Percentiles rank a stretch among this genome's conserved stretches.
Evolutionary conservation across 495 filamentous ascomycete species (phyloP).

Genomic region (Neurospora sp.): DNA sequence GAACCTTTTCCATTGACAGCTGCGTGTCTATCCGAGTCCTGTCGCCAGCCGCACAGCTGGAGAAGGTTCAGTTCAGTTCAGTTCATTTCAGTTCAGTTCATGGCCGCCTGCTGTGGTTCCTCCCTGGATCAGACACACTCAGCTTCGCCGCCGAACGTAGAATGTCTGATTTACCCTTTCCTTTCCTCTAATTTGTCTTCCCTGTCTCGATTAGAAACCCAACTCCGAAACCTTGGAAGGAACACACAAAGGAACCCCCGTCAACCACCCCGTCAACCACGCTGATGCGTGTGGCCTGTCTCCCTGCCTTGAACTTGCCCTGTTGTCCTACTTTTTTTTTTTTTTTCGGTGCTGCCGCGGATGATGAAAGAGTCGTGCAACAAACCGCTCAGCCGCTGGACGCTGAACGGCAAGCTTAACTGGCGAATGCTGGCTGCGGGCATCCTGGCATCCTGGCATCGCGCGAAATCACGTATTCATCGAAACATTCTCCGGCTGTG

Average conservation of each 20-base stretch:
- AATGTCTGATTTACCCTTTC: background rate
- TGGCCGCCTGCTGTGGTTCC: background rate
- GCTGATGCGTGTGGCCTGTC: background rate
- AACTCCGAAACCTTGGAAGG: background rate
- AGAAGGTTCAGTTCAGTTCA: background rate
- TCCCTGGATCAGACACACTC: background rate
- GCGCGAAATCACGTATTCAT: background rate
- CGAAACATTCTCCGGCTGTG: background rate
- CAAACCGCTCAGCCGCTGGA: background rate
- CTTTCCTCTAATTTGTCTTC: background rate
- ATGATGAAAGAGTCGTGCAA: background rate
- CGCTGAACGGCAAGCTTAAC: background rate
- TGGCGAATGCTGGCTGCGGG: background rate
- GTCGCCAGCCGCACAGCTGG: background rate
- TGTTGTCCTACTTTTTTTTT: background rate
- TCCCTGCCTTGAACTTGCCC: background rate
- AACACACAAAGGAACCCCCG: background rate
- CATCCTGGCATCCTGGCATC: background rate
- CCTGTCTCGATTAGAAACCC: background rate
- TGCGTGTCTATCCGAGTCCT: background rate
- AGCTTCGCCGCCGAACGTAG: background rate
- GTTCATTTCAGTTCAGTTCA: background rate
- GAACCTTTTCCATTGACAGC: background rate
- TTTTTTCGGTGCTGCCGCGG: background rate
- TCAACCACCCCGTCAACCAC: background rate